Percentiles rank a stretch among this genome's conserved stretches.
Conservation (phyloP, 2,329 filamentous ascomycete species). For the Monosporascus sp. region DNA sequence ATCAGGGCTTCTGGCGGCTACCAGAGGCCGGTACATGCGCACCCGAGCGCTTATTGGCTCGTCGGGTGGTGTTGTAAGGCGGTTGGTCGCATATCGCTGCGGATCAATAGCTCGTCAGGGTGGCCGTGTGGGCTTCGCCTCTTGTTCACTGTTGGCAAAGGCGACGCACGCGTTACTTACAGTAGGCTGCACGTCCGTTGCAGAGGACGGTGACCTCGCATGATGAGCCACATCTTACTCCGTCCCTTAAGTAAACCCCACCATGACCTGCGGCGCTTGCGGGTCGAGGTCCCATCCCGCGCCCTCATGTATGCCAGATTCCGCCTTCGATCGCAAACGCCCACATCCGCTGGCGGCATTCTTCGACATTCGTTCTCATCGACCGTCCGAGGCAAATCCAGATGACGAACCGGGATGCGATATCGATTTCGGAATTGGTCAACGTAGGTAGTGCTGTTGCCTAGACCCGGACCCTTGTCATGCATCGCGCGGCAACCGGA, state of each 20-base stretch:
- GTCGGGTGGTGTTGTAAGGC: no score
- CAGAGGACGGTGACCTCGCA: not conserved
- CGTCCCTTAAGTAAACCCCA: not conserved
- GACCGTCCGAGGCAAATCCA: not conserved
- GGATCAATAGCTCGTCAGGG: not conserved
- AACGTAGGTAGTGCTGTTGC: not conserved
- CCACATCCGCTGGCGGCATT: not conserved
- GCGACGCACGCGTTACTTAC: not conserved
- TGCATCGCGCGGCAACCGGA: constrained; percentile 10
- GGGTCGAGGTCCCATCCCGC: not conserved
- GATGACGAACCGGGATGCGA: not conserved
- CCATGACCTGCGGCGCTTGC: not conserved
- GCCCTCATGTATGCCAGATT: not conserved
- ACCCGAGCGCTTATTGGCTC: not conserved
- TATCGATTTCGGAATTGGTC: not conserved
- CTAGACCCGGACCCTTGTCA: not conserved
- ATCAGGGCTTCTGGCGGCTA: not conserved
- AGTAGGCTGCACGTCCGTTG: not conserved
- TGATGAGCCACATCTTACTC: not conserved
- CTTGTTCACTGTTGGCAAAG: not conserved
- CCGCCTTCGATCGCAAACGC: not conserved
- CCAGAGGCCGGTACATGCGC: not conserved
- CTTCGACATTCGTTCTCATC: not conserved
- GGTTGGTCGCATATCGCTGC: not conserved
- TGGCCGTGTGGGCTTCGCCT: not conserved